Evolutionary conservation across 768 basidiomycete species (phyloP).

Genomic region (Amanita thiersii): DNA sequence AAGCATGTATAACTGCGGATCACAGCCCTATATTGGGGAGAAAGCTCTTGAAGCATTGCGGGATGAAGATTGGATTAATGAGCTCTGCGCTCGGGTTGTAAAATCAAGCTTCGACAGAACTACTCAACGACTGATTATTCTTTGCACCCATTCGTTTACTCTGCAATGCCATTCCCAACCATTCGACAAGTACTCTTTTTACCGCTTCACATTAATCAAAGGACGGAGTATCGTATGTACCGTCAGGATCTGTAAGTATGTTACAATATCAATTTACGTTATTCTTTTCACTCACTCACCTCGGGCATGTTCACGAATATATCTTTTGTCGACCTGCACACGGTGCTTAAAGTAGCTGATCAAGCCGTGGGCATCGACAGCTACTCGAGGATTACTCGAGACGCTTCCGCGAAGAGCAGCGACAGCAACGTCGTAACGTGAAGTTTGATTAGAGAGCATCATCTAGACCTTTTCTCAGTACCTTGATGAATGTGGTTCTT

Average conservation of each 20-base stretch:
- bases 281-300: neutral
- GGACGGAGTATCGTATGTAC: neutral
- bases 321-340: too few relatives aligned
- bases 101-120: too few relatives aligned
- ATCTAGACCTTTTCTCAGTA: slow-evolving; percentile 32
- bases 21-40: too few relatives aligned
- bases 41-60: too few relatives aligned
- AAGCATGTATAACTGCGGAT: too few relatives aligned
- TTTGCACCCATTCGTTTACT: too few relatives aligned
- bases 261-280: neutral
- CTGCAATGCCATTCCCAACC: too few relatives aligned
- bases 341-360: slow-evolving; percentile 1
- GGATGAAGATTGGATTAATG: too few relatives aligned
- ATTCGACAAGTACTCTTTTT: too few relatives aligned
- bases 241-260: neutral
- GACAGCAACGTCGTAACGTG: slow-evolving; percentile 58
- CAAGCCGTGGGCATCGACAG: slow-evolving; percentile 46
- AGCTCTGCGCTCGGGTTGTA: too few relatives aligned
- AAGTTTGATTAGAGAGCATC: slow-evolving; percentile 67
- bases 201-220: neutral
- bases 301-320: neutral
- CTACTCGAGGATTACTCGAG: slow-evolving; percentile 40
- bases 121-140: too few relatives aligned
- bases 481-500: neutral
- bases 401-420: slow-evolving; percentile 53